These are phyloP conservation scores for Tubosaeta sp. DNA, from an alignment of 768 basidiomycete species.

Conservation along the genomic window DNA sequence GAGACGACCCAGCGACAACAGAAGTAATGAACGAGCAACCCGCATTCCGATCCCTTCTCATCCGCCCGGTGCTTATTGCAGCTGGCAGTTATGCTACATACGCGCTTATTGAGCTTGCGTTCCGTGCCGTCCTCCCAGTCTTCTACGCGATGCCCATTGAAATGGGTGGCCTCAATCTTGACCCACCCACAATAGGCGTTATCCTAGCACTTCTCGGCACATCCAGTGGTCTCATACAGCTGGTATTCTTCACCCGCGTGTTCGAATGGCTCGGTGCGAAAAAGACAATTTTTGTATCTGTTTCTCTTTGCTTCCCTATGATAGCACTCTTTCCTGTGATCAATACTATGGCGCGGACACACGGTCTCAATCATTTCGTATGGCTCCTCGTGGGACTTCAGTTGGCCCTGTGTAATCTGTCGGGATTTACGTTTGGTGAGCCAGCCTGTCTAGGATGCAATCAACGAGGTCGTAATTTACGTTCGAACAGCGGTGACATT, in stretches of 20 bases:
- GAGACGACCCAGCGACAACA: background rate
- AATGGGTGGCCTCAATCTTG: constrained; percentile 26
- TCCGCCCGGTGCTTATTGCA: constrained; percentile 50
- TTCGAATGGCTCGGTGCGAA: constrained; percentile 58
- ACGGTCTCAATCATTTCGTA: constrained; percentile 40
- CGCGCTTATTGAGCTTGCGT: constrained; percentile 60
- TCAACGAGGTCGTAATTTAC: background rate
- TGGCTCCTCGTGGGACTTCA: constrained; percentile 53
- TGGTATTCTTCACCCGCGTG: constrained; percentile 56
- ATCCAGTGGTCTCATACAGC: constrained; percentile 44
- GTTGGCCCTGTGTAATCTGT: constrained; percentile 38
- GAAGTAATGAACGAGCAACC: constrained; percentile 25
- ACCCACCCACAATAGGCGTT: constrained; percentile 29
- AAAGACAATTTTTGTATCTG: constrained; percentile 47
- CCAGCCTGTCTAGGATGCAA: background rate
- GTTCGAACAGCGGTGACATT: constrained; percentile 53
- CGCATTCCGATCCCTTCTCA: constrained; percentile 46
- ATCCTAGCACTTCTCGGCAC: constrained; percentile 25
- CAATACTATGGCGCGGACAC: constrained; percentile 31
- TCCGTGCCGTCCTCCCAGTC: constrained; percentile 41
- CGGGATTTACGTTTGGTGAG: constrained; percentile 56
- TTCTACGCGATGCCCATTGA: constrained; percentile 30
- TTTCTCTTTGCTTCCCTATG: constrained; percentile 47
- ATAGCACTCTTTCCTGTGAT: constrained; percentile 41
- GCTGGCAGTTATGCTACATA: constrained; percentile 57